These are phyloP conservation scores for Glarea lozoyensis DNA, from an alignment of 495 filamentous ascomycete species.

Conservation along the genomic window DNA sequence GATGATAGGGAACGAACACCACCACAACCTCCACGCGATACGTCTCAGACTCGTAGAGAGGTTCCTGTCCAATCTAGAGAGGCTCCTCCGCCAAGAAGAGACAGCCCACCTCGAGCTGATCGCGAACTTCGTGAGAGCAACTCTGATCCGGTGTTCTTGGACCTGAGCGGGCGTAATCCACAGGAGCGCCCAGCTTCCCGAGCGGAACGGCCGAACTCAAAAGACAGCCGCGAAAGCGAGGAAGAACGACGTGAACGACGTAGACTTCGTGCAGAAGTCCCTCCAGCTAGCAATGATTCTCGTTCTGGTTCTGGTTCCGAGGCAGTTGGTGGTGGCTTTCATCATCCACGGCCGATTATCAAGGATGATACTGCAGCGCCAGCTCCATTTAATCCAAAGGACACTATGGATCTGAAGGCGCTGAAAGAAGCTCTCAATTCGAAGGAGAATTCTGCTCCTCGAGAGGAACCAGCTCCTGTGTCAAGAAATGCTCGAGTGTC, in stretches of 20 bases:
- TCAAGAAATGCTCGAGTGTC: constrained; percentile 11
- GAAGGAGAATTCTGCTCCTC: constrained; percentile 7
- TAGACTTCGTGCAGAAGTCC: constrained; percentile 23
- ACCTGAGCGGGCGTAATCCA: constrained; percentile 10
- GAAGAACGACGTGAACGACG: constrained; percentile 21
- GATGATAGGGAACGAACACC: constrained; percentile 31
- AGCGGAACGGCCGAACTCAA: constrained; percentile 3
- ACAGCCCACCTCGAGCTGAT: no score
- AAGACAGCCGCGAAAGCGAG: no score
- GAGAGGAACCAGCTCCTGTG: constrained; percentile 1
- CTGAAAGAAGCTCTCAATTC: constrained; percentile 37
- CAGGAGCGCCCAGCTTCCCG: constrained; percentile 11
- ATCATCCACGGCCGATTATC: no score
- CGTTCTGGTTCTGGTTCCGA: constrained; percentile 23
- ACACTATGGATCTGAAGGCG: constrained; percentile 34
- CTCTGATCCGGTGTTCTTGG: no score
- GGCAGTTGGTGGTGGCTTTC: no score
- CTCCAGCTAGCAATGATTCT: constrained; percentile 15
- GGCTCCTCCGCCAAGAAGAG: no score
- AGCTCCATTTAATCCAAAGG: constrained; percentile 40
- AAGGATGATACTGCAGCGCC: constrained; percentile 19
- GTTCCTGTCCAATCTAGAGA: no score
- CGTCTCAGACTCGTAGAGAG: no score
- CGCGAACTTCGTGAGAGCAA: no score
- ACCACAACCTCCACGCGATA: no score